Evolutionary conservation across 495 filamentous ascomycete species (phyloP).

Genomic region (Daldinia vernicosa): DNA sequence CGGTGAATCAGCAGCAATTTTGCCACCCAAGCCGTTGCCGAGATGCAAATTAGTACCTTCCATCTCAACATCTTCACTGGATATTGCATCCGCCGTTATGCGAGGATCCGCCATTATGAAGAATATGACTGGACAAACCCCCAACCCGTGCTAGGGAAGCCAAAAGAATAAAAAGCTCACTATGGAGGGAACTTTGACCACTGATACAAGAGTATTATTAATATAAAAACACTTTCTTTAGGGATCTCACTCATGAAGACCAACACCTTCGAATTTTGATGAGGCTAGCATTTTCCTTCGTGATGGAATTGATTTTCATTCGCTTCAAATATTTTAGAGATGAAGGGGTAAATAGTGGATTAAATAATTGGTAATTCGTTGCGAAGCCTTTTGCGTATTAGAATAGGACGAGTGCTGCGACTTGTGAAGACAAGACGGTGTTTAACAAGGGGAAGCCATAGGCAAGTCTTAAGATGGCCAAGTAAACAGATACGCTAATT

Average conservation of each 20-base stretch:
- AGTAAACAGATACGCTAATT: constrained; percentile 12
- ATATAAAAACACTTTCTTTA: background rate
- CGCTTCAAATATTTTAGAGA: background rate
- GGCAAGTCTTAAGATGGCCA: background rate
- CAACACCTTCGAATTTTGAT: constrained; percentile 10
- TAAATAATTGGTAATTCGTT: background rate
- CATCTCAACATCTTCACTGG: constrained; percentile 36
- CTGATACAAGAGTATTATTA: background rate
- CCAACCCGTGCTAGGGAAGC: background rate
- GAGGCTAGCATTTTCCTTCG: constrained; percentile 18
- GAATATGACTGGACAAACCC: constrained; percentile 29
- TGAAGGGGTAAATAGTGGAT: background rate
- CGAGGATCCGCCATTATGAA: constrained; percentile 25
- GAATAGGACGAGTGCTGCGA: background rate
- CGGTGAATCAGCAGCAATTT: background rate
- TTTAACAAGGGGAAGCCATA: constrained; percentile 9
- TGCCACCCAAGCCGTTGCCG: constrained; percentile 23
- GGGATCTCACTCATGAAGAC: constrained; percentile 12
- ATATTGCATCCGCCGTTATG: constrained; percentile 10
- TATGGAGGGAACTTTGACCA: constrained; percentile 1
- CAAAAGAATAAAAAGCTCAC: background rate
- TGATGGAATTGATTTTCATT: background rate
- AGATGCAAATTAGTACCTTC: constrained; percentile 21
- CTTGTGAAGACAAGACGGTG: constrained; percentile 1
- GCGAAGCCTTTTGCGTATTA: background rate